Evolutionary conservation across 2,329 filamentous ascomycete species (phyloP).

Genomic region (Sporothrix pallida): DNA sequence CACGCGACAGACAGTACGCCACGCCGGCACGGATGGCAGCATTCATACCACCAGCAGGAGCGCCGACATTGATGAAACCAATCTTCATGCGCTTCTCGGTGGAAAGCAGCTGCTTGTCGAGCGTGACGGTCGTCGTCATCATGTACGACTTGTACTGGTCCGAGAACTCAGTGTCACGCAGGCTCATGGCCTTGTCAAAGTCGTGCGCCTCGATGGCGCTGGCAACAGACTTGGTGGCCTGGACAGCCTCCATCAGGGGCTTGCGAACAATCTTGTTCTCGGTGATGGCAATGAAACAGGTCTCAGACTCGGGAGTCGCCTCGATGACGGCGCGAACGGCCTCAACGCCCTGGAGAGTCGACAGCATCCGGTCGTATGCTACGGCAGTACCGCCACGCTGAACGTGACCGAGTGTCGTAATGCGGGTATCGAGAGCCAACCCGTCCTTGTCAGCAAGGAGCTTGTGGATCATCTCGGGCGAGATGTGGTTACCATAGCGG

Average conservation of each 20-base stretch:
- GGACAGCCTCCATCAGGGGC: slow-evolving; percentile 85
- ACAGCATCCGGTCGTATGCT: slow-evolving; percentile 91
- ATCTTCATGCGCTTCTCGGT: slow-evolving; percentile 85
- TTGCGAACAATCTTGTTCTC: slow-evolving; percentile 98
- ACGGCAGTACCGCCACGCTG: slow-evolving; percentile 92
- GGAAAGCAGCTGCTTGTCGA: slow-evolving; percentile 68
- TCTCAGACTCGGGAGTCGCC: slow-evolving; percentile 85
- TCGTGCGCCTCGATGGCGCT: slow-evolving; percentile 82
- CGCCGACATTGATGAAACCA: slow-evolving; percentile 95
- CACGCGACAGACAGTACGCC: slow-evolving; percentile 86
- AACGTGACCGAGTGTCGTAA: slow-evolving; percentile 96
- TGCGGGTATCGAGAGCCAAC: slow-evolving; percentile 85
- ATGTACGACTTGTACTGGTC: slow-evolving; percentile 91
- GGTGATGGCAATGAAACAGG: slow-evolving; percentile 92
- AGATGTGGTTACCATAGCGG: slow-evolving; percentile 81
- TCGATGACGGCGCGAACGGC: slow-evolving; percentile 91
- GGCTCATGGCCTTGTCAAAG: slow-evolving; percentile 83
- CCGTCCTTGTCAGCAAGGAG: slow-evolving; percentile 77
- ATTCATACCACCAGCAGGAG: slow-evolving; percentile 97
- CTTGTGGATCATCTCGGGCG: slow-evolving; percentile 79
- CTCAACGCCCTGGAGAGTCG: slow-evolving; percentile 91
- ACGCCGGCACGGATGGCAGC: slow-evolving; percentile 92
- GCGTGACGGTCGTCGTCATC: slow-evolving; percentile 83
- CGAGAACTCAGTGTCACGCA: slow-evolving; percentile 90
- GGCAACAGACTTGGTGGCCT: slow-evolving; percentile 82